Conservation (phyloP, 441 rosid species). For the Manihot esculenta region DNA sequence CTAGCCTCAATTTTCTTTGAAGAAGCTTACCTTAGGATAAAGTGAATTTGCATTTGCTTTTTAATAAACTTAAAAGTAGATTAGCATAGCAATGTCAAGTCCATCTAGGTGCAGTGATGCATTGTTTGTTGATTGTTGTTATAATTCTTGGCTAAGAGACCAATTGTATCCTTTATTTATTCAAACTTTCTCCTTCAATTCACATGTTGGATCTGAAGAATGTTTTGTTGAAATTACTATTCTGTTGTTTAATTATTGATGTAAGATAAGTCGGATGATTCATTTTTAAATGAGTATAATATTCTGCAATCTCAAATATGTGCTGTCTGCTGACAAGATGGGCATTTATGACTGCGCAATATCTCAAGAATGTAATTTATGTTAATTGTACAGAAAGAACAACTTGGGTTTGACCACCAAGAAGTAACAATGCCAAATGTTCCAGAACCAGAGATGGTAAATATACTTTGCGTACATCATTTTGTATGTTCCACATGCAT, state of each 20-base stretch:
- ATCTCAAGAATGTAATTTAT: constrained; percentile 20
- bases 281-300: not conserved
- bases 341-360: not conserved
- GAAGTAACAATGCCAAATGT: constrained; percentile 61
- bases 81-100: not conserved
- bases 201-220: not conserved
- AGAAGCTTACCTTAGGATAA: not conserved
- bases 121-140: not conserved
- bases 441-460: constrained; percentile 79
- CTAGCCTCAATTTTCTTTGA: not conserved
- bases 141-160: not conserved
- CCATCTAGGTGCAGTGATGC: not conserved
- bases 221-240: not conserved
- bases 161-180: too few relatives aligned
- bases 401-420: constrained; percentile 79
- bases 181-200: not conserved
- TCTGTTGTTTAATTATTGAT: not conserved
- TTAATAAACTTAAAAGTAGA: not conserved
- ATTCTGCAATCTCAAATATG: not conserved
- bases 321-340: not conserved
- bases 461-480: constrained; percentile 14
- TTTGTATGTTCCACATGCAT: constrained; percentile 13
- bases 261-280: not conserved
- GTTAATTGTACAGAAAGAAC: constrained; percentile 56
- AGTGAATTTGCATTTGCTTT: constrained; percentile 2